Base-by-base conservation (phyloP, 108 stramenopile species). In the Nannochloropsis gaditana region DNA sequence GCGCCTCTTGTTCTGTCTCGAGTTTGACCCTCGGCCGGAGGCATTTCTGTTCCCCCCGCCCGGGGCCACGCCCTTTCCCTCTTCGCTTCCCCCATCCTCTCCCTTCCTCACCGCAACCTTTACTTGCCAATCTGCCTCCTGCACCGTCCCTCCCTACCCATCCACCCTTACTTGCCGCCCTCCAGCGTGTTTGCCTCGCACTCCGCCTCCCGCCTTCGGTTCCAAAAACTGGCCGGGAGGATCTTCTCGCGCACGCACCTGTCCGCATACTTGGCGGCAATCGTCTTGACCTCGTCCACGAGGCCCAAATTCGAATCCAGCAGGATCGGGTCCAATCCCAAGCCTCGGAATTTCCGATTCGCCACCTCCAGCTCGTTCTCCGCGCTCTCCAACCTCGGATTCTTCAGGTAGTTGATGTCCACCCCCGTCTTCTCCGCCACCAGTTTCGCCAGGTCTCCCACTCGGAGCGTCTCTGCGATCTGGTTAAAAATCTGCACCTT, bases 351-450 rank as follows among this genome's bases (percentile, higher is more conserved):
- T 90, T 98, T 98, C 42, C 83, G 83, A 88, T 98, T 98, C 84
- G 94, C 85, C n/a, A 98, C 97, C 86, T 97, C 96, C 85, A 98
- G 92, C 85, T 98, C 97, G 92, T 98, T 98, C 90, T 96, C 97
- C 43, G 95, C 96, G 19, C 95, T 96, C 90, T 98, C 97, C 87
- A 96, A 95, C 85, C 97, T 93, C 50, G 97, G 97, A 90, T 98
- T 98, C 84, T 95, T 95, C 59, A 98, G 92, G 85, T 92, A 93
- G 90, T 96, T 93, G 86, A 95, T 95, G 81, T 94, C 93, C 21
- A 94, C 94, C 10, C 95, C 96, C 9, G 96, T 96, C 93, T 95
- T 91, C 45, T 94, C 91, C 50, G 95, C 93, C 44, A 97, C 95
- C 87, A 98, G 85, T 83, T 94, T 84, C 59, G 97, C 97, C 83